Conservation (phyloP, 2,329 filamentous ascomycete species). For the Fusarium sarcochroum region DNA sequence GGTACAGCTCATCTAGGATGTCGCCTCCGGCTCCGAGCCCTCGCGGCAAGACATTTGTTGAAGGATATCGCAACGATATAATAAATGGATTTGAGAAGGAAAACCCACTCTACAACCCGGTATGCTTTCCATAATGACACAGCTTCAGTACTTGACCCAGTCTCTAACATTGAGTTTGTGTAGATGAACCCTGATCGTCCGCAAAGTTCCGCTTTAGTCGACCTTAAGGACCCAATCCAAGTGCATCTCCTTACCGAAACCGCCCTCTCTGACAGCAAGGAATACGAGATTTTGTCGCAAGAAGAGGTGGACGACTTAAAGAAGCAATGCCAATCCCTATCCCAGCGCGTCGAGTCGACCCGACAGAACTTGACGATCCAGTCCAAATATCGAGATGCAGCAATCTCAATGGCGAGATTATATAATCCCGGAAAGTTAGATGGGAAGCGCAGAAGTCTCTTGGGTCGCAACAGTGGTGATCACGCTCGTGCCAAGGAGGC, state of each 20-base stretch:
- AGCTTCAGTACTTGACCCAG: neutral
- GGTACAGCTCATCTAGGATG: conserved; percentile 53
- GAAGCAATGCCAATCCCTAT: conserved; percentile 82
- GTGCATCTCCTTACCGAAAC: conserved; percentile 95
- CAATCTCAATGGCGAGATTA: conserved; percentile 85
- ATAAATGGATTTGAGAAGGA: conserved; percentile 68
- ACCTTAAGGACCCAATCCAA: conserved; percentile 80
- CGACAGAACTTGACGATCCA: conserved; percentile 89
- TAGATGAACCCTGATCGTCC: conserved; percentile 67
- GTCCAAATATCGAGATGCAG: conserved; percentile 94
- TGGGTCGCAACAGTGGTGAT: conserved; percentile 66
- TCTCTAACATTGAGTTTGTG: conserved; percentile 24
- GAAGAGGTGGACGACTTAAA: conserved; percentile 94
- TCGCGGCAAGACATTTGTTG: conserved; percentile 65
- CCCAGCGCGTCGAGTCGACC: conserved; percentile 83
- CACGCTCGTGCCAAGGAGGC: conserved; percentile 70
- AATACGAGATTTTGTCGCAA: conserved; percentile 87
- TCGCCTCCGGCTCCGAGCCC: conserved; percentile 55
- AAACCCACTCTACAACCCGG: conserved; percentile 70
- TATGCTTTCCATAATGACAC: conserved; percentile 55
- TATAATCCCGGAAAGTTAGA: conserved; percentile 71
- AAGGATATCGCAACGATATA: conserved; percentile 71
- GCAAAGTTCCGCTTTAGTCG: conserved; percentile 70
- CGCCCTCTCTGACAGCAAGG: conserved; percentile 87
- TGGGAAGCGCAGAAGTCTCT: conserved; percentile 64